A percentile compares a stretch with the other conserved stretches of the same genome.
These are phyloP conservation scores for Triangularia setosa DNA, from an alignment of 2,329 filamentous ascomycete species.

Conservation along the genomic window DNA sequence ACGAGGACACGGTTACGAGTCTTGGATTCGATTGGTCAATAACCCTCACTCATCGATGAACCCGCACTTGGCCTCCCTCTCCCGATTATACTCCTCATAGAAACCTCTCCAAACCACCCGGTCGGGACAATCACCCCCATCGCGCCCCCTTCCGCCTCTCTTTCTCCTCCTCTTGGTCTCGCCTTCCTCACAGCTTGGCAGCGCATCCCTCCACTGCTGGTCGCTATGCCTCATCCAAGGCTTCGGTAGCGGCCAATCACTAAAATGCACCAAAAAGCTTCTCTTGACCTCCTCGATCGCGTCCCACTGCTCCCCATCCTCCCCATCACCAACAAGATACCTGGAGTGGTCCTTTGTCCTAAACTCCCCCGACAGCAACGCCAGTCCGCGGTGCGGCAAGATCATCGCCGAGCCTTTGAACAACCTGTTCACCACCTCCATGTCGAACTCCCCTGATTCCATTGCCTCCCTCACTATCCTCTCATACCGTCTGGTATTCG, in stretches of 20 bases:
- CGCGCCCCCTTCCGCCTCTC: background rate
- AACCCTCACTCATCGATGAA: background rate
- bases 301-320: slow-evolving; percentile 1
- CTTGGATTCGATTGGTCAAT: background rate
- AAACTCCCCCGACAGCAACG: slow-evolving; percentile 3
- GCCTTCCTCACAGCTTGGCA: background rate
- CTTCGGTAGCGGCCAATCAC: slow-evolving; percentile 4
- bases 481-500: background rate
- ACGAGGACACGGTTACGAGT: background rate
- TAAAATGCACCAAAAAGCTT: slow-evolving; percentile 3
- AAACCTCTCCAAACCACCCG: background rate
- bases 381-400: slow-evolving; percentile 3
- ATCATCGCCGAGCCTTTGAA: slow-evolving; percentile 6
- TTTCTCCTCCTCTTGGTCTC: background rate
- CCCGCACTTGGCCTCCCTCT: background rate
- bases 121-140: background rate
- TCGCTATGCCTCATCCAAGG: background rate
- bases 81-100: background rate
- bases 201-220: background rate
- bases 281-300: background rate
- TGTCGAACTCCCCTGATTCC: background rate
- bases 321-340: slow-evolving; percentile 2
- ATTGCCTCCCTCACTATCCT: background rate
- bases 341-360: background rate
- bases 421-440: slow-evolving; percentile 6